These are phyloP conservation scores for Paradendryphiella salina DNA, from an alignment of 2,329 filamentous ascomycete species.

Conservation along the genomic window DNA sequence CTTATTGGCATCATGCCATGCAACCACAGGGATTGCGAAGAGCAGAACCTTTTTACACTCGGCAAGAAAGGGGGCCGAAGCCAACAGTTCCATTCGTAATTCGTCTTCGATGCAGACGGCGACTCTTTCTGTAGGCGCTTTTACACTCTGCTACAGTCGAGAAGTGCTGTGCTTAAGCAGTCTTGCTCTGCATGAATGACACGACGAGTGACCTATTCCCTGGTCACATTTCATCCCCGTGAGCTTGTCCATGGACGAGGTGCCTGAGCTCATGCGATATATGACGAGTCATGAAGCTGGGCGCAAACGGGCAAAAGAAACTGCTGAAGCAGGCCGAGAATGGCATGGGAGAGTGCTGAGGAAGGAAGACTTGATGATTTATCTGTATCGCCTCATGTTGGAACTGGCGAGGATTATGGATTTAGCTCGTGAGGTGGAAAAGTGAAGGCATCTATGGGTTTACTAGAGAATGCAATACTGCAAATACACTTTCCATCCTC, in stretches of 20 bases:
- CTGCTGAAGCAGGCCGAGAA: conserved; percentile 24
- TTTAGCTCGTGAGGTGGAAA: not conserved
- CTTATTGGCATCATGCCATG: conserved; percentile 57
- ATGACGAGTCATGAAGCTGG: conserved; percentile 17
- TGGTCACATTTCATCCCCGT: conserved; percentile 46
- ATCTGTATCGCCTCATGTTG: conserved; percentile 25
- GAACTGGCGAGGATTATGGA: conserved; percentile 24
- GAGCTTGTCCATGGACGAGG: conserved; percentile 25
- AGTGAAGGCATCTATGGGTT: too few relatives aligned
- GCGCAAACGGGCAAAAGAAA: conserved; percentile 17
- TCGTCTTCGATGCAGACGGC: conserved; percentile 27
- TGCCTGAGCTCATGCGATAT: conserved; percentile 21
- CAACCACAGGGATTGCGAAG: conserved; percentile 11
- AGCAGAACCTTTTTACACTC: conserved; percentile 21
- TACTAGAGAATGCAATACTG: too few relatives aligned
- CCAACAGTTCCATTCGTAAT: conserved; percentile 8
- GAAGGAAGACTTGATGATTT: conserved; percentile 20
- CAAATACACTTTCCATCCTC: too few relatives aligned
- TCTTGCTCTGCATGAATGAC: conserved; percentile 46
- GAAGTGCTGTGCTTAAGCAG: conserved; percentile 33
- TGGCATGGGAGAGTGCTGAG: conserved; percentile 19
- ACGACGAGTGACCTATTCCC: conserved; percentile 41
- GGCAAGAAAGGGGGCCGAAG: not conserved
- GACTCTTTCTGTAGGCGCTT: conserved; percentile 27
- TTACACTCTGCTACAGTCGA: conserved; percentile 18